Evolutionary conservation across 2,329 filamentous ascomycete genomes (phyloP), one percentile per base, ranked within the genome.

Genomic region (Huntiella moniliformis): DNA sequence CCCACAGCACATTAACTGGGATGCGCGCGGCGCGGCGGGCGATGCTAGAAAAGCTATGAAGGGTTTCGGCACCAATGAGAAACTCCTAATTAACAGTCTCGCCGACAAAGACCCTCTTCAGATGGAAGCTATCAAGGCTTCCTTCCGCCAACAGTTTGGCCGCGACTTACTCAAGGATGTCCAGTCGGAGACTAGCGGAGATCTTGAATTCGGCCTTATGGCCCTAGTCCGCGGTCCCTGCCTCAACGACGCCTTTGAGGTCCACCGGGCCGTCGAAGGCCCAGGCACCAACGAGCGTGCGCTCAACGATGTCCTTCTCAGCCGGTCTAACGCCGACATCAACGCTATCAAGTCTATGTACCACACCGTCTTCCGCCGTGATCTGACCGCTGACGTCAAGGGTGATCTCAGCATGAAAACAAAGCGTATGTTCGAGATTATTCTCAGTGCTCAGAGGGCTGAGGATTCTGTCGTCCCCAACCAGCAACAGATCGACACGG

Each of bases 41-140:
- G 73, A 68, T 3, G 66, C 93, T 16, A 75, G 84, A 45, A 72
- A 72, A 53, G 84, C 88, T 2, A 94, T 95, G 85, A 94, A 93
- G 61, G 86, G 86, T 0, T 83, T 94, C 51, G 88, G 87, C 32
- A 95, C 87, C 0, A 77, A 96, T 55, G 87, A 95, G 60, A 79
- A 77, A 55, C 61, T 71, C 0, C 65, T 96, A 12, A 87, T 93
- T 52, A 65, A 67, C 2, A 65, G 79, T 3, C 65, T 96, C 6
- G 65, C 79, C 2, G 73, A 69, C 53, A 79, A 86, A 51, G 83
- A 92, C 52, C 81, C 87, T 1, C 65, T 86, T 4, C 82, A 93
- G 58, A 71, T 91, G 51, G 73, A 78, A 41, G 67, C 73, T 6
- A 67, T 92, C 44, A 74, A 77, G 47, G 59, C 68, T 5, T 70